Base-by-base conservation (phyloP, 2,329 filamentous ascomycete species). In the Paramyrothecium roridum region DNA sequence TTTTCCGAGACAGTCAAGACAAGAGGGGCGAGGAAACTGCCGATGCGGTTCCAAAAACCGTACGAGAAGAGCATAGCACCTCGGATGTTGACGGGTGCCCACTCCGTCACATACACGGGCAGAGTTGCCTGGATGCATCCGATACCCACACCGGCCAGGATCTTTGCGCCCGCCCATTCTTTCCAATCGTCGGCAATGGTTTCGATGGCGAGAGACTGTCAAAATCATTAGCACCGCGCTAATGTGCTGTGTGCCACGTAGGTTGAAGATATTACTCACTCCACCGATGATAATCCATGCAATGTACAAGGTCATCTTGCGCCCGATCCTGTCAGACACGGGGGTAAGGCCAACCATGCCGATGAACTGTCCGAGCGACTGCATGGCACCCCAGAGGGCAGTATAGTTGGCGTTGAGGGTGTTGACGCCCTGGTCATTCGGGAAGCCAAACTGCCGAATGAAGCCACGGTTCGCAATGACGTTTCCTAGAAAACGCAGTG, bases 111-210 rank as follows among this genome's bases (percentile, higher is more conserved):
- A 43, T 59, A 57, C 0, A 55, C 45, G 2, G 56, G 57, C 2
- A 58, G 33, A 0, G 57, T 58, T 1, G 57, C 48, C 13, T 59
- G 57, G 1, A 59, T 19, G 4, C 50, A 45, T 12, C 57, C 57
- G 7, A 59, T 50, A 13, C 56, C 57, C 3, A 54, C 49, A 2
- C 56, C 59, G 6, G 57, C 57, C 12, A 61, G 53, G 20, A 61
- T 40, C 30, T 59, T 61, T 13, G 57, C 59, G 8, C 58, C 57
- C 2, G 59, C 50, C 59, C 59, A 61, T 13, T 59, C 55, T 17
- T 57, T 50, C 59, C 59, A 61, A 17, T 37, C 26, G 2, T 34
- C 53, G 12, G 55, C 57, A 23, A 61, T 53, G 16, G 59, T 54
- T 33, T 59, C 59, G 4, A 53, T 10, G 3, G 23, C 34, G 11